Evolutionary conservation across 208 protist genomes (phyloP).

Genomic region (Acanthamoeba polyphaga): DNA sequence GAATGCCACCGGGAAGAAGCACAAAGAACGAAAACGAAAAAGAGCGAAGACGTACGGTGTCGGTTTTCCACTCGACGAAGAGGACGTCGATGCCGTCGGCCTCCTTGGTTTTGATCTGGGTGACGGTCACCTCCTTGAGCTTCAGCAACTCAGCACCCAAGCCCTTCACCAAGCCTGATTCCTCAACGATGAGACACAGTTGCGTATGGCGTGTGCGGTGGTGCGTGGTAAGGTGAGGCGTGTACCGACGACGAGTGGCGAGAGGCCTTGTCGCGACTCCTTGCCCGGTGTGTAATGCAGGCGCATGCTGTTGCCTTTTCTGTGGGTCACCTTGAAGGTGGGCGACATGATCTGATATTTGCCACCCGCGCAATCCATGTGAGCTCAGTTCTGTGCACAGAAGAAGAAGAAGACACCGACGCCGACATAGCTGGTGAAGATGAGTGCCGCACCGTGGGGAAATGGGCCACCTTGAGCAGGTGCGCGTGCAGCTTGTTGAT

Average conservation of each 20-base stretch:
- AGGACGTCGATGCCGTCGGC: background rate
- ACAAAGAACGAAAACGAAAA: background rate
- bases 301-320: constrained; percentile 37
- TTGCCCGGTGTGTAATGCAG: constrained; percentile 63
- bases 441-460: background rate
- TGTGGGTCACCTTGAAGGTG: constrained; percentile 29
- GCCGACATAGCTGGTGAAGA: background rate
- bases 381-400: too few relatives aligned
- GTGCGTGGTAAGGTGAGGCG: background rate
- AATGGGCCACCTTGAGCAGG: constrained; percentile 32
- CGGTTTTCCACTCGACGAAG: background rate
- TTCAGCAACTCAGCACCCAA: background rate
- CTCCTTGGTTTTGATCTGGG: background rate
- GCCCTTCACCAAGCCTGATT: background rate
- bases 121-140: background rate
- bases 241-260: constrained; percentile 33
- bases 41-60: background rate
- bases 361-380: background rate
- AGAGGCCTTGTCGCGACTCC: background rate
- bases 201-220: background rate
- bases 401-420: too few relatives aligned
- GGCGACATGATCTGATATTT: constrained; percentile 1
- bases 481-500: constrained; percentile 47
- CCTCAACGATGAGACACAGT: background rate
- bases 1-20: too few relatives aligned